Evolutionary conservation across 257 asterid species (phyloP), one percentile per base, ranked within the genome.

Genomic region (Gentiana macrophylla): DNA sequence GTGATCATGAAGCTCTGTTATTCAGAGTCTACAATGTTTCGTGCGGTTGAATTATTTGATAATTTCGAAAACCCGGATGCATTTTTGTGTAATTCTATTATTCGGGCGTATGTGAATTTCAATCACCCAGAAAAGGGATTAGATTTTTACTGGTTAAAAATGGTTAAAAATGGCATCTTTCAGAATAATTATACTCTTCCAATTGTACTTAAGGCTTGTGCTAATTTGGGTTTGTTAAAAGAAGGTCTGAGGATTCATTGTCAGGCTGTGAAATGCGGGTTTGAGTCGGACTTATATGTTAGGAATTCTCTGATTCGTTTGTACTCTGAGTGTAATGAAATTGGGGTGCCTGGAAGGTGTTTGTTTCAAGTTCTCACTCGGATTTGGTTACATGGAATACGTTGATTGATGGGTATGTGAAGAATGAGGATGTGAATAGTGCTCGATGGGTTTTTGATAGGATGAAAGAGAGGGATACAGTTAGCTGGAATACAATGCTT

Each of bases 401-500:
- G 4, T 67, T 71, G 79, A 43, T 74, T 52, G 66, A 62, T 1
- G 79, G 77, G 35, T 75, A 64, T 55, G 72, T 67, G 55, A 71
- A 75, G 47, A 75, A 71, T 24, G 74, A 69, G 37, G 63, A 67
- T 45, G 48, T 71, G 59, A 35, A 5, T 32, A 12, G 58, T 44
- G 80, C 77, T 5, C 56, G 65, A 11, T 51, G 48, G 55, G 41
- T 75, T 47, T 75, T 75, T 52, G 77, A 71, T 46, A 41, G 36
- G 45, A 75, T 75, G 77, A 49, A 34, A 3, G 62, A 38, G 50
- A 71, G 64, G 67, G 80, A 75, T 62, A 64, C 52, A 2, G 59
- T 71, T 48, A 71, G 77, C 36, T 75, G 80, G 80, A 75, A 75
- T 33, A 52, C 74, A 1, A 75, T 75, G 72, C 61, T 75, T 50